Evolutionary conservation across 1,284 basidiomycete genomes (phyloP), one percentile per base, ranked within the genome.

Genomic region (Cerrena zonata): DNA sequence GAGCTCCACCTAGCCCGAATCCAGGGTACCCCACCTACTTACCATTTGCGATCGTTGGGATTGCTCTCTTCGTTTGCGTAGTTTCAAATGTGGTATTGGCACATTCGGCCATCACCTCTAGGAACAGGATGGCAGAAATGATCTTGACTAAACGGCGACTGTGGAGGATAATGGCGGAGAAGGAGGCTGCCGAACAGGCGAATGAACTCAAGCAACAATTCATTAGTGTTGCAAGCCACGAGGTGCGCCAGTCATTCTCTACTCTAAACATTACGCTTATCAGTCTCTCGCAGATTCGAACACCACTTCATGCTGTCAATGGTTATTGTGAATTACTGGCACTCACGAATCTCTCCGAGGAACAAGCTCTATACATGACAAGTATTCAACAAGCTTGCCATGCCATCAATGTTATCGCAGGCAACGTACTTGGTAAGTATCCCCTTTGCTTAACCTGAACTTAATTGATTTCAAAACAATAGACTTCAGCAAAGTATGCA

Each of bases 141-240:
- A 63, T 65, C 26, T 52, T 63, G 25, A 64, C 65, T 21, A 65
- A 62, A 50, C 53, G 65, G 1, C 52, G 63, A 13, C 44, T 64
- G 5, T 65, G 63, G 65, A 55, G 63, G 5, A 62, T 65, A 48
- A 65, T 66, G 63, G 65, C 65, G 11, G 65, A 66, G 53, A 66
- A 66, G 53, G 63, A 66, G 51, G 65, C 65, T 7, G 65, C 65
- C 1, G 63, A 65, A 47, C 65, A 64, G 54, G 62, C 65, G 37
- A 63, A 60, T 24, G 63, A 62, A 51, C 60, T 66, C 24, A 66
- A 65, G 56, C 65, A 66, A 52, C 65, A 65, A 43, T 66, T 66
- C 51, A 66, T 66, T 39, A 62, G 60, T 30, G 59, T 66, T 10
- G 65, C 65, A 7, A 65, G 63, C 27, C 65, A 66, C 50, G 65